phyloP scores from a whole-genome alignment of 1,139 yeast genomes.

The Nakaseomyces kungkrabaensis region DNA sequence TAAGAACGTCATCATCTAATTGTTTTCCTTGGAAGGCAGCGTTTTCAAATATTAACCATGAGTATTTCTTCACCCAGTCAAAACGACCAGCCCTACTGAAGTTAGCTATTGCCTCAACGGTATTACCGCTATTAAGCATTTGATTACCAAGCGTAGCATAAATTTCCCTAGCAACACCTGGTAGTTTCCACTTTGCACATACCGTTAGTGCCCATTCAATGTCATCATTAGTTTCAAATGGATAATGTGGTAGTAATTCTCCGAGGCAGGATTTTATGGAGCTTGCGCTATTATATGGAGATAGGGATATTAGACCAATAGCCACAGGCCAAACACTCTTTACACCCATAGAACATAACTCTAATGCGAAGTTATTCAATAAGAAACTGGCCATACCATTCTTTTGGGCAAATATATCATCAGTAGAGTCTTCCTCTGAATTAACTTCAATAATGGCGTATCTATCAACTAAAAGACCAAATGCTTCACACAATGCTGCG shows the following conservation, averaged over 20 bases:
- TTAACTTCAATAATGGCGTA: constrained; percentile 13
- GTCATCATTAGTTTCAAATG: constrained; percentile 59
- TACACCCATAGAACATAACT: constrained; percentile 22
- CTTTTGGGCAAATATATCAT: constrained; percentile 29
- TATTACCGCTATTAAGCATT: constrained; percentile 28
- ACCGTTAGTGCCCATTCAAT: constrained; percentile 69
- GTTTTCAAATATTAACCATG: constrained; percentile 52
- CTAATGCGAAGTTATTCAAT: constrained; percentile 50
- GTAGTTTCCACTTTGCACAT: constrained; percentile 39
- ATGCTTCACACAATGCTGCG: constrained; percentile 54
- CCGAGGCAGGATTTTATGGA: constrained; percentile 35
- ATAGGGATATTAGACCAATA: constrained; percentile 41
- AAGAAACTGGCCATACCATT: constrained; percentile 52
- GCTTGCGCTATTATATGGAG: constrained; percentile 33
- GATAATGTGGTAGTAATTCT: constrained; percentile 51
- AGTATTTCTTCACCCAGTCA: constrained; percentile 33
- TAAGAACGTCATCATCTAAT: constrained; percentile 45
- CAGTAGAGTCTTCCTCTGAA: constrained; percentile 8
- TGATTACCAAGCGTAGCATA: constrained; percentile 33
- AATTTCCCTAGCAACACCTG: constrained; percentile 45
- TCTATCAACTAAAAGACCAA: constrained; percentile 43
- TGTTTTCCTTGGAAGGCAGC: constrained; percentile 45
- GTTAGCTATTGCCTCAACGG: constrained; percentile 56
- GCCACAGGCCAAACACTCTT: constrained; percentile 57
- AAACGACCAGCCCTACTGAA: constrained; percentile 58